phyloP scores from a whole-genome alignment of 306 rosid species.

The Vicia sativa region DNA sequence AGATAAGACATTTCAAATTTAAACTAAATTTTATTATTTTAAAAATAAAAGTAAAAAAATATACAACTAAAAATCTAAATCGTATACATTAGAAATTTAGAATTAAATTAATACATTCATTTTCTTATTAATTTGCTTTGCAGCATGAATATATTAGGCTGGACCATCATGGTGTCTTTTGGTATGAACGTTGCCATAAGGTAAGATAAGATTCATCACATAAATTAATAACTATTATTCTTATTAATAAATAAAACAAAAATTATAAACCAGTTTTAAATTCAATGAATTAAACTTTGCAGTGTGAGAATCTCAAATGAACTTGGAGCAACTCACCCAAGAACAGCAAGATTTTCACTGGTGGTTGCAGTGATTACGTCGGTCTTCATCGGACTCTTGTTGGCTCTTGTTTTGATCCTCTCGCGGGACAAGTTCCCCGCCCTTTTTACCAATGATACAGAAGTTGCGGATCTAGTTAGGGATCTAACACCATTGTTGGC shows the following conservation, averaged over 20 bases:
- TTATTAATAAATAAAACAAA: too few relatives aligned
- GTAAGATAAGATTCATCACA: slow-evolving; percentile 39
- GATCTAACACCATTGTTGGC: slow-evolving; percentile 63
- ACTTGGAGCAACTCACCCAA: slow-evolving; percentile 75
- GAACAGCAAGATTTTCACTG: slow-evolving; percentile 67
- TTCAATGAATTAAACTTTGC: slow-evolving; percentile 8
- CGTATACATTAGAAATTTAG: too few relatives aligned
- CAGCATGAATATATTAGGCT: slow-evolving; percentile 83
- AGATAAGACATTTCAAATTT: too few relatives aligned
- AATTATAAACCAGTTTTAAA: neutral
- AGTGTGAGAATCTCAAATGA: slow-evolving; percentile 86
- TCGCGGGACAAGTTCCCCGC: slow-evolving; percentile 47
- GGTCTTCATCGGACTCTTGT: slow-evolving; percentile 36
- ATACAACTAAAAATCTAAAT: too few relatives aligned
- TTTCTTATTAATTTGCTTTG: slow-evolving; percentile 13
- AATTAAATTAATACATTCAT: neutral
- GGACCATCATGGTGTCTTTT: slow-evolving; percentile 69
- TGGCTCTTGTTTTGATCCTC: slow-evolving; percentile 44
- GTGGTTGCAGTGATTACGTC: slow-evolving; percentile 63
- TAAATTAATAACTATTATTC: neutral
- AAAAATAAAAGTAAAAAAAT: too few relatives aligned
- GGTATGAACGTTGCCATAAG: slow-evolving; percentile 83
- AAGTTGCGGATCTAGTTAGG: slow-evolving; percentile 48
- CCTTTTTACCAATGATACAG: slow-evolving; percentile 50
- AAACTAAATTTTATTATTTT: too few relatives aligned